phyloP scores from a whole-genome alignment of 768 basidiomycete genomes.

The Leccinellum albellum region DNA sequence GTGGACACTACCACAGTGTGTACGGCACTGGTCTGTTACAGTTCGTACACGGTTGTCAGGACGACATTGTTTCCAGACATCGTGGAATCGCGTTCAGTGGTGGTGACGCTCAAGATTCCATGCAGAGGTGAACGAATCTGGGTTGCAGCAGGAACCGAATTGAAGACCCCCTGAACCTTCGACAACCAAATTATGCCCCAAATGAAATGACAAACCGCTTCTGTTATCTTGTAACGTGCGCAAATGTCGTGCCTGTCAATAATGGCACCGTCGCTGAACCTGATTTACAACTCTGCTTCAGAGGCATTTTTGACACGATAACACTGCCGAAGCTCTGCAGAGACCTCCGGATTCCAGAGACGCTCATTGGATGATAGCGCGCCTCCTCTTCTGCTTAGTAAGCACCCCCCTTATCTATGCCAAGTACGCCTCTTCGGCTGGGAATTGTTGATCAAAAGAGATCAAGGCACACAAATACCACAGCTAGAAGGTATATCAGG shows the following conservation, averaged over 20 bases:
- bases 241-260: slow-evolving; percentile 9
- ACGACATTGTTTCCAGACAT: not conserved
- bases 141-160: not conserved
- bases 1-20: not conserved
- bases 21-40: not conserved
- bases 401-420: slow-evolving; percentile 18
- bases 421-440: slow-evolving; percentile 1
- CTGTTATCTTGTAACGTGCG: slow-evolving; percentile 14
- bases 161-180: not conserved
- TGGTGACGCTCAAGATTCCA: not conserved
- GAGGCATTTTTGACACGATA: slow-evolving; percentile 17
- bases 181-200: not conserved
- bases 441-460: not conserved
- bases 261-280: not conserved
- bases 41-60: not conserved
- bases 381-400: slow-evolving; percentile 18
- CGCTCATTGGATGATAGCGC: slow-evolving; percentile 21
- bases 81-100: not conserved
- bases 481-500: slow-evolving; percentile 19
- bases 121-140: not conserved
- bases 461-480: slow-evolving; percentile 18
- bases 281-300: not conserved
- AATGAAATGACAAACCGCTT: slow-evolving; percentile 2
- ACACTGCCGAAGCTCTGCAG: not conserved
- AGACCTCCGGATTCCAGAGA: not conserved